These are phyloP conservation scores for Ophiostoma pallidulum DNA, from an alignment of 2,329 filamentous ascomycete species.

Conservation along the genomic window DNA sequence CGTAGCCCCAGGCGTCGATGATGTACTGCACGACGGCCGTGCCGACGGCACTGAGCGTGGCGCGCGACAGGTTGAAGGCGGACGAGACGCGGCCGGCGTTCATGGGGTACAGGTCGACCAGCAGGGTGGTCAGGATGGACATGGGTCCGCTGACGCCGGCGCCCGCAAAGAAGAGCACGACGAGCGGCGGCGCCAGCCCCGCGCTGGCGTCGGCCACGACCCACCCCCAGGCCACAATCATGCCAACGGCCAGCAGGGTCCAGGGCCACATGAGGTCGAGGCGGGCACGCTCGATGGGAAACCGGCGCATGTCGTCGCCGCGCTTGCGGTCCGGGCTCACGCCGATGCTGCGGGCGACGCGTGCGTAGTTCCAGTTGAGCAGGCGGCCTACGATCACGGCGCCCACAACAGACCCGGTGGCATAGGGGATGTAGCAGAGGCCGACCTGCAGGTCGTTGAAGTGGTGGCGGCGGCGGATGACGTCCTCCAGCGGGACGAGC, in stretches of 20 bases:
- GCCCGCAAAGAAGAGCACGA: slow-evolving; percentile 31
- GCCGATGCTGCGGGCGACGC: slow-evolving; percentile 39
- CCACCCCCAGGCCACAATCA: slow-evolving; percentile 35
- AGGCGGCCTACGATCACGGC: slow-evolving; percentile 35
- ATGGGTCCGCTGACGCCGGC: slow-evolving; percentile 30
- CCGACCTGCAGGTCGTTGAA: slow-evolving; percentile 33
- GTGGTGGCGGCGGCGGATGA: slow-evolving; percentile 24
- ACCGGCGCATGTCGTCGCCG: slow-evolving; percentile 25
- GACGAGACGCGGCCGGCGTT: slow-evolving; percentile 33
- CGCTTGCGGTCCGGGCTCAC: slow-evolving; percentile 39
- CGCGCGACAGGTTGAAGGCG: slow-evolving; percentile 32
- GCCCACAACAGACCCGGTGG: slow-evolving; percentile 28
- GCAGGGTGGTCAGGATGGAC: slow-evolving; percentile 30
- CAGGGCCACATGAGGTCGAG: slow-evolving; percentile 27
- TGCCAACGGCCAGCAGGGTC: slow-evolving; percentile 34
- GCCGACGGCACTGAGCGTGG: slow-evolving; percentile 30
- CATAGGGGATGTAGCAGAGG: slow-evolving; percentile 32
- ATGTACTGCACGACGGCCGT: slow-evolving; percentile 32
- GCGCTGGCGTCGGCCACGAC: slow-evolving; percentile 26
- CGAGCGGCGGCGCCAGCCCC: slow-evolving; percentile 31
- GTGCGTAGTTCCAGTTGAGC: slow-evolving; percentile 52
- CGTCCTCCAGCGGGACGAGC: slow-evolving; percentile 25
- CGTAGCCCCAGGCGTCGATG: slow-evolving; percentile 32
- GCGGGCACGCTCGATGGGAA: slow-evolving; percentile 31
- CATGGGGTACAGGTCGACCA: slow-evolving; percentile 34